Evolutionary conservation across 2,329 filamentous ascomycete species (phyloP).

Genomic region (Cladosporium sp.): DNA sequence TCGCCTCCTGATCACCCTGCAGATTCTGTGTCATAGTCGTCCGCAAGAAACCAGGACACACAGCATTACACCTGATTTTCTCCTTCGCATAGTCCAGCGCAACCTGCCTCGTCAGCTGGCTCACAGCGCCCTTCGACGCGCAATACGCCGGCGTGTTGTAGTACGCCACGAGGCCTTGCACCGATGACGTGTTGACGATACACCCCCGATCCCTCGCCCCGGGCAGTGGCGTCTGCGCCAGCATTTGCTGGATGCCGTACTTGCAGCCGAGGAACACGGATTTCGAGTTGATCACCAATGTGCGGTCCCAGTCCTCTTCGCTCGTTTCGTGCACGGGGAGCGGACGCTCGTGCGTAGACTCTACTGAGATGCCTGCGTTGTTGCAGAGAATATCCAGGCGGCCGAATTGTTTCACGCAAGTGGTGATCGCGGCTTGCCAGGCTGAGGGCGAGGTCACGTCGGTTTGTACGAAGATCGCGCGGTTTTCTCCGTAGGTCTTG

Average conservation of each 20-base stretch:
- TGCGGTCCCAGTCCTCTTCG: constrained; percentile 34
- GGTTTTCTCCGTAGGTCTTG: constrained; percentile 12
- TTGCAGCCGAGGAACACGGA: constrained; percentile 39
- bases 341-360: constrained; percentile 26
- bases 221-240: constrained; percentile 31
- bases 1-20: constrained; percentile 29
- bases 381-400: constrained; percentile 35
- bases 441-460: constrained; percentile 31
- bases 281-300: constrained; percentile 35
- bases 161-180: constrained; percentile 33
- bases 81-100: constrained; percentile 42
- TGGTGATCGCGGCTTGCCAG: constrained; percentile 23
- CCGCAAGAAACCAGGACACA: constrained; percentile 39
- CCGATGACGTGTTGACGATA: constrained; percentile 37
- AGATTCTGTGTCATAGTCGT: constrained; percentile 37
- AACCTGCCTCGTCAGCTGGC: constrained; percentile 44
- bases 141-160: constrained; percentile 37
- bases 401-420: constrained; percentile 29
- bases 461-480: constrained; percentile 27
- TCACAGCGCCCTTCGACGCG: constrained; percentile 45
- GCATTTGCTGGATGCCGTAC: constrained; percentile 35
- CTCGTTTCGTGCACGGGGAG: constrained; percentile 28
- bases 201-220: constrained; percentile 31
- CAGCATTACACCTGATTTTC: constrained; percentile 39
- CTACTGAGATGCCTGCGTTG: constrained; percentile 35